These are phyloP conservation scores for Cladorrhinum samala DNA, from an alignment of 495 filamentous ascomycete genomes.

Conservation along the genomic window DNA sequence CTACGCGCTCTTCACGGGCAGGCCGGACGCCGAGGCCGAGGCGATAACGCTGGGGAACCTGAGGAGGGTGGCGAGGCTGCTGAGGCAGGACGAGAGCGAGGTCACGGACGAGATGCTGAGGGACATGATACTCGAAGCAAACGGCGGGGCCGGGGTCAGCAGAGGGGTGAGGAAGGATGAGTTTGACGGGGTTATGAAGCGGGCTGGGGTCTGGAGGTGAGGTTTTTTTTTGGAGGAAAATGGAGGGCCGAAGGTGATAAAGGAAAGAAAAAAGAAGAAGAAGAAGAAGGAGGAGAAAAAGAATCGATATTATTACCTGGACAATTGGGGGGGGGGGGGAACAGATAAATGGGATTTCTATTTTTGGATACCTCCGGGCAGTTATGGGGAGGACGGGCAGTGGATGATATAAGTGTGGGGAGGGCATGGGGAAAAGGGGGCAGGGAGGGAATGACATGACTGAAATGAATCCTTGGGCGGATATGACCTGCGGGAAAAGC, in stretches of 20 bases:
- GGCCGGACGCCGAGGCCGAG: conserved; percentile 1
- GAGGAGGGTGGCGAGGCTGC: conserved; percentile 67
- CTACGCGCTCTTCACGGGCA: conserved; percentile 61
- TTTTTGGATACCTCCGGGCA: no score
- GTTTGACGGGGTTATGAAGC: conserved; percentile 78
- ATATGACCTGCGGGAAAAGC: no score
- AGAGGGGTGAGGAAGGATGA: conserved; percentile 69
- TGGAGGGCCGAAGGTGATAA: neutral
- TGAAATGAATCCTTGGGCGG: no score
- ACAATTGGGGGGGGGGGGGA: no score
- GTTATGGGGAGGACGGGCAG: no score
- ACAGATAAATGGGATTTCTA: no score
- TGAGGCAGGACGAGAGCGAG: conserved; percentile 81
- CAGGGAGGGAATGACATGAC: no score
- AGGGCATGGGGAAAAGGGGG: no score
- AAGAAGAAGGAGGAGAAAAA: no score
- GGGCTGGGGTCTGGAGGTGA: conserved; percentile 73
- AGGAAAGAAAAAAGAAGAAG: neutral
- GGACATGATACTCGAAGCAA: conserved; percentile 93
- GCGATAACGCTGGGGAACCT: conserved; percentile 72
- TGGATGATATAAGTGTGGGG: no score
- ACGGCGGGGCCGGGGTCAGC: conserved; percentile 66
- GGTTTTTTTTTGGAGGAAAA: no score
- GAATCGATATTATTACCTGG: no score
- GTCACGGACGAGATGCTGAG: conserved; percentile 72